Base-by-base conservation (phyloP, 2,329 filamentous ascomycete species). In the Grosmannia penicillata region DNA sequence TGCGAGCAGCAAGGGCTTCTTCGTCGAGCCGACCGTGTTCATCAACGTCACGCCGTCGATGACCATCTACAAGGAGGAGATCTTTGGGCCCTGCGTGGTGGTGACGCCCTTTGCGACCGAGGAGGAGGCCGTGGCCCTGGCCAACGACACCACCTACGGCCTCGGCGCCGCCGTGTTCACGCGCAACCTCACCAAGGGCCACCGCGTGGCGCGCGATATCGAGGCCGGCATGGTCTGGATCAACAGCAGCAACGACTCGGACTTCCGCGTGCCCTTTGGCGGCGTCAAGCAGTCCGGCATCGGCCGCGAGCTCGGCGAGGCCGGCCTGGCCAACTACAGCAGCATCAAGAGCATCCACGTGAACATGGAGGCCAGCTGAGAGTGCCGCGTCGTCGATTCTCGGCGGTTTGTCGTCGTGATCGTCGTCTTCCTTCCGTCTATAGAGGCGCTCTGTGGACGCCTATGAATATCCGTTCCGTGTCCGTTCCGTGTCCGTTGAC, bases 121-220 rank as follows among this genome's bases (percentile, higher is more conserved):
- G 45, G 57, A 57, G 31, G 56, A 61, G 41, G 57, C 56, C 5
- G 43, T 60, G 19, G 47, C 47, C 33, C 44, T 58, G 41, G 53
- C 53, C 9, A 61, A 61, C 40, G 53, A 73, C 48, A 68, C 64
- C 2, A 65, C 59, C 0, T 75, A 77, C 47, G 72, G 72, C 6
- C 58, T 77, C 0, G 71, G 70, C 5, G 61, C 66, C 7, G 66
- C 72, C 0, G 54, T 78, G 4, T 78, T 77, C 46, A 75, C 72
- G 1, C 57, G 63, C 48, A 63, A 75, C 49, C 60, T 75, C 41
- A 60, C 53, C 34, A 53, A 55, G 47, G 60, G 59, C 19, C 61
- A 64, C 47, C 51, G 56, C 26, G 57, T 62, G 8, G 60, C 66
- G 23, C 64, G 65, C 41, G 72, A 69, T 32, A 68, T 75, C 34